Conservation (phyloP, 139 green algal species). For the Desmodesmus armatus region DNA sequence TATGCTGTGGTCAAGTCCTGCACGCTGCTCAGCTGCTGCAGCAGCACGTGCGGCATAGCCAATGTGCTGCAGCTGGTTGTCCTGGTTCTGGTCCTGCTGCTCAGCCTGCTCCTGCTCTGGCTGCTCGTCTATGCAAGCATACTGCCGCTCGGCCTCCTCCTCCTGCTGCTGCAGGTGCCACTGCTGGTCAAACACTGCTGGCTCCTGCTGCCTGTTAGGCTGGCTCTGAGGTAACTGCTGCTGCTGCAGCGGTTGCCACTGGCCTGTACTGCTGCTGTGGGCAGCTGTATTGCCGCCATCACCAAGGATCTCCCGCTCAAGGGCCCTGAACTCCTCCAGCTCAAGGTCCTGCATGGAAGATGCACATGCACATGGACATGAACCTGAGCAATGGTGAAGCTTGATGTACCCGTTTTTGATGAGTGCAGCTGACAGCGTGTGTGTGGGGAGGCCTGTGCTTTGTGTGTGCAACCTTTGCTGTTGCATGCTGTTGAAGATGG, state of each 20-base stretch:
- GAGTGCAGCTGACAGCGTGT: too few species aligned
- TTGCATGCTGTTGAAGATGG: too few species aligned
- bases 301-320: constrained; percentile 67
- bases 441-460: too few species aligned
- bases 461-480: too few species aligned
- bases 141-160: too few species aligned
- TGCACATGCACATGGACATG: too few species aligned
- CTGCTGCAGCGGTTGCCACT: constrained; percentile 13
- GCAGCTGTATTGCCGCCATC: neutral
- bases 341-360: constrained; percentile 57
- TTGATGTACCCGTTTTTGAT: too few species aligned
- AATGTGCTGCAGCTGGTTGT: neutral
- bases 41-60: neutral
- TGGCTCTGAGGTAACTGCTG: neutral
- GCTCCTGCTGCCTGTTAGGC: neutral
- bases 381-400: too few species aligned
- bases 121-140: too few species aligned
- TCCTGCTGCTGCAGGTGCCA: neutral
- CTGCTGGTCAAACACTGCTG: neutral
- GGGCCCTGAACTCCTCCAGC: constrained; percentile 71
- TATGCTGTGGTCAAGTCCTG: neutral
- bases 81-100: neutral
- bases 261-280: neutral
- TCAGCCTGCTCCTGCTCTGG: neutral
- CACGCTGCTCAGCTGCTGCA: neutral